phyloP scores from a whole-genome alignment of 2,329 filamentous ascomycete genomes.

The Paracamarosporium sp. region DNA sequence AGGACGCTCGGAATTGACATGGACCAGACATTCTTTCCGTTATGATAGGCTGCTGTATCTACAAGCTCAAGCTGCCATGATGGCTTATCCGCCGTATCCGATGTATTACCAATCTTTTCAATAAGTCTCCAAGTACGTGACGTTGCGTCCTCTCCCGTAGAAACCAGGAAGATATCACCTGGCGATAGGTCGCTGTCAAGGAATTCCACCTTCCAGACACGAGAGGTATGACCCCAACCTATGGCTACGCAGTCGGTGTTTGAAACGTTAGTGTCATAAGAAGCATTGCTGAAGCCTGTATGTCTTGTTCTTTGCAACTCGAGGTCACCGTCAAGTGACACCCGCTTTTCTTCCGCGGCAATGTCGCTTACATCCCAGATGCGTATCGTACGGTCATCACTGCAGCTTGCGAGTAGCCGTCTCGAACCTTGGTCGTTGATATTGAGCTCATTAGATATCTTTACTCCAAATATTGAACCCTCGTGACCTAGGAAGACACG shows the following conservation, averaged over 20 bases:
- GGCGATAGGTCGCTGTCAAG: slow-evolving; percentile 47
- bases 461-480: slow-evolving; percentile 90
- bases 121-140: slow-evolving; percentile 70
- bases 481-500: slow-evolving; percentile 75
- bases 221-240: slow-evolving; percentile 84
- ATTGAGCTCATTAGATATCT: slow-evolving; percentile 64
- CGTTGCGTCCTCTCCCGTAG: slow-evolving; percentile 85
- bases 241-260: slow-evolving; percentile 63
- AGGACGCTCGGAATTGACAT: slow-evolving; percentile 16
- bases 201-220: slow-evolving; percentile 89
- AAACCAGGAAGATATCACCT: slow-evolving; percentile 62
- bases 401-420: slow-evolving; percentile 86
- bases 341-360: slow-evolving; percentile 20
- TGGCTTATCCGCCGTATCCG: background rate
- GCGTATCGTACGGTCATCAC: slow-evolving; percentile 88
- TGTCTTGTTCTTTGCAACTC: slow-evolving; percentile 41
- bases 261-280: slow-evolving; percentile 28
- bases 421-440: slow-evolving; percentile 47
- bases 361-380: slow-evolving; percentile 82
- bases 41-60: slow-evolving; percentile 69
- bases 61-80: slow-evolving; percentile 57
- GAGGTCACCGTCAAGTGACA: slow-evolving; percentile 31
- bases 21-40: slow-evolving; percentile 92
- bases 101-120: slow-evolving; percentile 1
- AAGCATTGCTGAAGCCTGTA: slow-evolving; percentile 53